Percentiles rank a stretch among this genome's conserved stretches.
phyloP scores from a whole-genome alignment of 495 filamentous ascomycete species.

The Astrocystis sublimbata region DNA sequence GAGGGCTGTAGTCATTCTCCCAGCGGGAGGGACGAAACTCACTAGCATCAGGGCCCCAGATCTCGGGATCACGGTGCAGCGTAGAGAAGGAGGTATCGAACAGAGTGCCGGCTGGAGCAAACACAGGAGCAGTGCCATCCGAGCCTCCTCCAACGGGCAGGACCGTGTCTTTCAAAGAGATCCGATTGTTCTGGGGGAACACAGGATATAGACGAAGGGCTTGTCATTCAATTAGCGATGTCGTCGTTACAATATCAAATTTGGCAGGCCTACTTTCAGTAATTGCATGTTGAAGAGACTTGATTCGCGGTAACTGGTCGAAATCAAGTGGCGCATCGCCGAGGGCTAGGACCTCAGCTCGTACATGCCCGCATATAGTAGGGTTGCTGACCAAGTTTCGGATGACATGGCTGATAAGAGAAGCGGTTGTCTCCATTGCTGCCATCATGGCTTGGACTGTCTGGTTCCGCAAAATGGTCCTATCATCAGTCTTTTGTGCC shows the following conservation, averaged over 20 bases:
- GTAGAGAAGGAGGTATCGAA: constrained; percentile 44
- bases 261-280: constrained; percentile 47
- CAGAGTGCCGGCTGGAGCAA: constrained; percentile 41
- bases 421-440: constrained; percentile 34
- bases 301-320: constrained; percentile 30
- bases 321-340: constrained; percentile 25
- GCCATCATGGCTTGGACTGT: constrained; percentile 33
- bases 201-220: constrained; percentile 56
- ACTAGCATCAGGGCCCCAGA: constrained; percentile 41
- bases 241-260: constrained; percentile 13
- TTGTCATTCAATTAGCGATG: constrained; percentile 21
- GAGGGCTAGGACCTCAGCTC: constrained; percentile 22
- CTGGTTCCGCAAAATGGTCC: constrained; percentile 32
- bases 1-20: constrained; percentile 23
- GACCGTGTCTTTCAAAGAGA: constrained; percentile 43
- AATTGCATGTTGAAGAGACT: constrained; percentile 53
- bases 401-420: constrained; percentile 22
- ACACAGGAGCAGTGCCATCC: constrained; percentile 49
- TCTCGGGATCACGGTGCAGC: constrained; percentile 38
- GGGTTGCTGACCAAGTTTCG: constrained; percentile 20
- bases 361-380: constrained; percentile 10
- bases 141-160: constrained; percentile 55
- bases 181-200: constrained; percentile 53
- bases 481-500: constrained; percentile 26
- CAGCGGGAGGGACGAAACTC: constrained; percentile 40